Evolutionary conservation across 2,329 filamentous ascomycete genomes (phyloP).

Genomic region (Penicillium sp.): DNA sequence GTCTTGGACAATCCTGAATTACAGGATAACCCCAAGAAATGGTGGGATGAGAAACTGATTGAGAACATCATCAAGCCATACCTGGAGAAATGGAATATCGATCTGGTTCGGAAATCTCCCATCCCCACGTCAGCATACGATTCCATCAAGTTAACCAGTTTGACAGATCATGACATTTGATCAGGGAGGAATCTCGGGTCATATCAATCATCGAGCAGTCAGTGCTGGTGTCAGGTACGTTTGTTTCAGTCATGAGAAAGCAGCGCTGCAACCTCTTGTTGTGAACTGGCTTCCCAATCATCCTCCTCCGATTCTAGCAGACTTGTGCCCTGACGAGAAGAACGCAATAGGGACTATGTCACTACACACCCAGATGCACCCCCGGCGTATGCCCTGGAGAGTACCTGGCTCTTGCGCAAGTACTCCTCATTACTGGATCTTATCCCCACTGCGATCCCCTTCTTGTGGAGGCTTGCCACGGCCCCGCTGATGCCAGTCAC

Average conservation of each 20-base stretch:
- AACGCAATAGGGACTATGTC: background rate
- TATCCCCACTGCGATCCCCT: background rate
- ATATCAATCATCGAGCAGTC: background rate
- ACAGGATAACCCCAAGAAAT: conserved; percentile 1
- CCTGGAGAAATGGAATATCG: background rate
- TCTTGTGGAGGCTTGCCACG: background rate
- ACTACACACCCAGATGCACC: background rate
- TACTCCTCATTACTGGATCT: background rate
- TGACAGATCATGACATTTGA: background rate
- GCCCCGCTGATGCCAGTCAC: background rate
- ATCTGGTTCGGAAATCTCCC: background rate
- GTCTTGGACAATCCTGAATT: background rate
- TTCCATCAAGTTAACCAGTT: background rate
- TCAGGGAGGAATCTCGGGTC: background rate
- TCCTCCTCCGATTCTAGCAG: background rate
- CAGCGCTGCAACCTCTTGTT: too few relatives aligned
- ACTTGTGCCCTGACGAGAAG: background rate
- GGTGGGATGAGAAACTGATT: background rate
- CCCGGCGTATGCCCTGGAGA: background rate
- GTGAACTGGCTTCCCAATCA: too few relatives aligned
- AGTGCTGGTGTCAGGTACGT: background rate
- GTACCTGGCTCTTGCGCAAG: background rate
- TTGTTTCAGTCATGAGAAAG: too few relatives aligned
- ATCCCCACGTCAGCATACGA: background rate
- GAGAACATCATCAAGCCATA: background rate